Evolutionary conservation across 2,329 filamentous ascomycete genomes (phyloP).

Genomic region (Cercospora sp.): DNA sequence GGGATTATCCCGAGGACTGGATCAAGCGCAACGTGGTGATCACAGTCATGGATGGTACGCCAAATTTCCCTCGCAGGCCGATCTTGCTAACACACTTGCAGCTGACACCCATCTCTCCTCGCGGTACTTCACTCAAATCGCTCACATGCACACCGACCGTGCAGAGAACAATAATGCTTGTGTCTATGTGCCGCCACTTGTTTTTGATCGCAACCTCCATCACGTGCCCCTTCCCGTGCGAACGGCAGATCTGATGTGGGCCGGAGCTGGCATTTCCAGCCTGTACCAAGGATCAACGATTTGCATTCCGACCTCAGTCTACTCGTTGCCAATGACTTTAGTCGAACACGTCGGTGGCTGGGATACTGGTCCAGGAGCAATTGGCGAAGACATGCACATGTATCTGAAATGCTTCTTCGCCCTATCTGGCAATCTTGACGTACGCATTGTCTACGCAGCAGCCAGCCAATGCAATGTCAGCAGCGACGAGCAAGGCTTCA

Average conservation of each 20-base stretch:
- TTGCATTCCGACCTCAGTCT: constrained; percentile 71
- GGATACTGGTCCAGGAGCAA: constrained; percentile 69
- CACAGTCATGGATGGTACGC: constrained; percentile 71
- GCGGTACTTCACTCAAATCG: constrained; percentile 66
- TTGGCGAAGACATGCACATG: constrained; percentile 77
- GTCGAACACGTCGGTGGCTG: constrained; percentile 70
- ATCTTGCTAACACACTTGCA: constrained; percentile 39
- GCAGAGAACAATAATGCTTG: constrained; percentile 63
- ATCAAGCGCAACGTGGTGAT: constrained; percentile 63
- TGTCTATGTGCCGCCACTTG: constrained; percentile 68
- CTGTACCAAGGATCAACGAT: constrained; percentile 64
- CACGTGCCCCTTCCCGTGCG: constrained; percentile 66
- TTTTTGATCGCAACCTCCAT: constrained; percentile 73
- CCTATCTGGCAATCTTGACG: constrained; percentile 67
- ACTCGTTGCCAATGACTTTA: constrained; percentile 66
- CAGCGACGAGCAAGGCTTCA: constrained; percentile 57
- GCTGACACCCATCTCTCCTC: constrained; percentile 70
- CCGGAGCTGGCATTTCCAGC: constrained; percentile 68
- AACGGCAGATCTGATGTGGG: constrained; percentile 72
- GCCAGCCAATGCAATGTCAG: constrained; percentile 73
- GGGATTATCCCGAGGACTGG: constrained; percentile 55
- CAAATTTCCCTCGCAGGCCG: no score
- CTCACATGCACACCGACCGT: constrained; percentile 61
- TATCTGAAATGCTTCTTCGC: constrained; percentile 77
- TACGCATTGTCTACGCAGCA: constrained; percentile 64